phyloP scores from a whole-genome alignment of 148 eudicot species.

The Silene conica region DNA sequence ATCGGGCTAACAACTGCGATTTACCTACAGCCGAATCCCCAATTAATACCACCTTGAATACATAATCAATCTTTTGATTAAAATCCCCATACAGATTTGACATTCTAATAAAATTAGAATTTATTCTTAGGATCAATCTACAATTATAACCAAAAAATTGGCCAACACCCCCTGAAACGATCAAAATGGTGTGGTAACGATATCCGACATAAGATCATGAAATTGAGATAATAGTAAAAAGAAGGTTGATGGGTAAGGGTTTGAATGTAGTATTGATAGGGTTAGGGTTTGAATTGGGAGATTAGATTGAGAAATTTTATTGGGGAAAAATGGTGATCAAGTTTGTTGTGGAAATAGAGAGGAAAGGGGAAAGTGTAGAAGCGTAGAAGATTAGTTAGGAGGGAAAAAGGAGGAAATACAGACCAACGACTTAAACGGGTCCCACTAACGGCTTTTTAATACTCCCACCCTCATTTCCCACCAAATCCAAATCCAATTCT shows the following conservation, averaged over 20 bases:
- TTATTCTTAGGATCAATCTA: background rate
- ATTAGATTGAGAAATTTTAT: background rate
- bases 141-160: background rate
- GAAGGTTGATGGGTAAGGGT: background rate
- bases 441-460: slow-evolving; percentile 25
- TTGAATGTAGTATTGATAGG: background rate
- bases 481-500: no score
- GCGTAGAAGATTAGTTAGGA: background rate
- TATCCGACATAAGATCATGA: background rate
- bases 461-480: slow-evolving; percentile 7
- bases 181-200: background rate
- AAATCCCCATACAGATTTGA: slow-evolving; percentile 20
- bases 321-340: background rate
- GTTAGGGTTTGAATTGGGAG: slow-evolving; percentile 19
- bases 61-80: slow-evolving; percentile 34
- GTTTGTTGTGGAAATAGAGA: slow-evolving; percentile 2
- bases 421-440: slow-evolving; percentile 22
- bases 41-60: slow-evolving; percentile 30
- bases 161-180: background rate
- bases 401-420: slow-evolving; percentile 2
- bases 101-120: slow-evolving; percentile 10
- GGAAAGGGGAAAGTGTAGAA: background rate
- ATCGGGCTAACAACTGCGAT: slow-evolving; percentile 33
- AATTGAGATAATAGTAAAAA: background rate
- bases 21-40: slow-evolving; percentile 33